Evolutionary conservation across 805 yeast species (phyloP), one percentile per base, ranked within the genome.

Genomic region (Metschnikowia picachoensis): DNA sequence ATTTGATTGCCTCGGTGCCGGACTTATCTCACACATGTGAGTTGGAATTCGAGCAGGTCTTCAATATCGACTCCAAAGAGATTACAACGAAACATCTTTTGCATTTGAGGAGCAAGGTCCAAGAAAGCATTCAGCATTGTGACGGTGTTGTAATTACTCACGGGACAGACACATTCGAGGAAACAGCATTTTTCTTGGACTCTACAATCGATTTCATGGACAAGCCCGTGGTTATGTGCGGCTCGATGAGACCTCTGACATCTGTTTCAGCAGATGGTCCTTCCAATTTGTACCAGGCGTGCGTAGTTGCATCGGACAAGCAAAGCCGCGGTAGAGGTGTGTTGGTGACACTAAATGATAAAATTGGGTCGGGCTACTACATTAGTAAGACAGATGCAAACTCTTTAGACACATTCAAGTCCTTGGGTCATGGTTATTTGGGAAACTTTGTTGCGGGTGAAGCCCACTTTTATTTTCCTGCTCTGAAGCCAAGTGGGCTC

Each of bases 181-280:
- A 82, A 59, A 81, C 87, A 8, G 79, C 85, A 0, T 81, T 82
- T 58, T 82, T 82, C 60, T 63, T 82, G 32, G 84, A 81, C 50
- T 64, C 76, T 43, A 73, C 77, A 9, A 55, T 76, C 28, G 53
- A 65, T 38, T 66, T 52, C 35, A 36, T 48, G 43, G 44, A 51
- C 35, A 70, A 80, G 46, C 87, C 87, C 4, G 76, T 83, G 43
- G 87, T 82, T 5, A 66, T 83, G 60, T 82, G 85, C 40, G 90
- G 90, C 1, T 78, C 85, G 6, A 83, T 83, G 90, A 73, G 88
- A 58, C 90, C 90, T 0, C 77, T 85, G 8, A 80, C 86, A 3
- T 79, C 84, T 34, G 76, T 83, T 35, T 79, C 85, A 2, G 80
- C 86, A 1, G 90, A 83, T 59, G 88, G 88, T 3, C 83, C 86